These are phyloP conservation scores for Fusarium algeriense DNA, from an alignment of 2,329 filamentous ascomycete species.

Conservation along the genomic window DNA sequence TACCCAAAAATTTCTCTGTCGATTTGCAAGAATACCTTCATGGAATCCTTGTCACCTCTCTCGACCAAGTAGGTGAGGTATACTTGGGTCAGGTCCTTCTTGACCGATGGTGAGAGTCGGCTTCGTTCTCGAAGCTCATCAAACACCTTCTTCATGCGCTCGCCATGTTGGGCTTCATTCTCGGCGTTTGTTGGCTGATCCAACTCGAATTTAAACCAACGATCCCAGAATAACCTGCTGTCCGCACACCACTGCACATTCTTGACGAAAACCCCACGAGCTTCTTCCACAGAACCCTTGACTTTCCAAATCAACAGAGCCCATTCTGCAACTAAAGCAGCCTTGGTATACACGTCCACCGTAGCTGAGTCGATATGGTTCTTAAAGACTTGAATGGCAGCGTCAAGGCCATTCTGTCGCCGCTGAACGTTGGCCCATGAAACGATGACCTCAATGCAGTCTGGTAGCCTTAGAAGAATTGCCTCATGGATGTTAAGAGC, in stretches of 20 bases:
- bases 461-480: conserved; percentile 80
- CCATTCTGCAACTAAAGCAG: conserved; percentile 89
- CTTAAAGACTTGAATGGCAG: conserved; percentile 86
- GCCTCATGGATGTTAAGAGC: conserved; percentile 87
- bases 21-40: conserved; percentile 85
- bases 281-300: conserved; percentile 83
- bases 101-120: conserved; percentile 72
- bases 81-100: conserved; percentile 79
- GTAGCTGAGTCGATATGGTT: conserved; percentile 79
- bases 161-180: conserved; percentile 73
- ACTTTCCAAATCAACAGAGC: conserved; percentile 88
- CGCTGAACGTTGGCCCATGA: conserved; percentile 89
- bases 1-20: conserved; percentile 91
- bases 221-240: conserved; percentile 89
- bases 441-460: conserved; percentile 87
- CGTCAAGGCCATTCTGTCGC: conserved; percentile 84
- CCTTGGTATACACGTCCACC: conserved; percentile 83
- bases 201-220: conserved; percentile 89
- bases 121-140: conserved; percentile 80
- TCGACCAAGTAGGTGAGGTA: conserved; percentile 90
- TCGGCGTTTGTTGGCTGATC: conserved; percentile 79
- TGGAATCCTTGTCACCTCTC: conserved; percentile 82
- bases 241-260: conserved; percentile 88
- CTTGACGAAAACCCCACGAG: conserved; percentile 83
- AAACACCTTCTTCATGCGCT: conserved; percentile 84